Base-by-base conservation (phyloP, 2,329 filamentous ascomycete genomes). In the Aureobasidium sp. region DNA sequence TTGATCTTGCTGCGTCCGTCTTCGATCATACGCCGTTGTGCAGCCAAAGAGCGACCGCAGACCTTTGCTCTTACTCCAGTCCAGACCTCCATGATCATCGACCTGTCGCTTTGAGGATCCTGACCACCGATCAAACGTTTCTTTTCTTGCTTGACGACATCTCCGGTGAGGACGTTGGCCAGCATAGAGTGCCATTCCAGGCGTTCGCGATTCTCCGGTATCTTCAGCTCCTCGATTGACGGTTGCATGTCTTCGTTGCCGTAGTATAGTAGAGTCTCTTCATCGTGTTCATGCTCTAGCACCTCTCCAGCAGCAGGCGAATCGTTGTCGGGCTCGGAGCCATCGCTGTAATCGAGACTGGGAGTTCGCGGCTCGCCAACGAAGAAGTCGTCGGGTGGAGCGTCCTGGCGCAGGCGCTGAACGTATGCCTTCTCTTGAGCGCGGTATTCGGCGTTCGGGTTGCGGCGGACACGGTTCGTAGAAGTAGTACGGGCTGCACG, bases 151-250 rank as follows among this genome's bases (percentile, higher is more conserved):
- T 91, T 90, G 62, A 99, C 93, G 9, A 99, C 94, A 73, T 99
- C 94, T 66, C 94, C 94, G 0, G 92, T 97, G 67, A 99, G 78
- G 4, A 99, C 94, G 15, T 93, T 95, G 63, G 93, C 90, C 62
- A 99, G 78, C 94, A 99, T 99, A 3, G 91, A 91, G 75, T 99
- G 92, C 94, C 94, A 99, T 75, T 99, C 94, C 27, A 99, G 79
- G 48, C 93, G 82, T 74, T 97, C 94, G 64, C 92, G 83, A 70
- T 92, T 97, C 65, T 87, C 85, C 0, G 91, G 89, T 68, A 97
- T 89, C 73, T 89, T 88, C 58, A 97, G 76, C 73, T 99, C 94
- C 70, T 97, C 94, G 27, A 90, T 82, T 3, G 90, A 94, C 0
- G 92, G 92, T 69, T 94, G 89, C 66, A 91, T 84, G 67, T 94